Conservation (phyloP, 805 yeast genomes). For the Ogataea thermomethanolica region DNA sequence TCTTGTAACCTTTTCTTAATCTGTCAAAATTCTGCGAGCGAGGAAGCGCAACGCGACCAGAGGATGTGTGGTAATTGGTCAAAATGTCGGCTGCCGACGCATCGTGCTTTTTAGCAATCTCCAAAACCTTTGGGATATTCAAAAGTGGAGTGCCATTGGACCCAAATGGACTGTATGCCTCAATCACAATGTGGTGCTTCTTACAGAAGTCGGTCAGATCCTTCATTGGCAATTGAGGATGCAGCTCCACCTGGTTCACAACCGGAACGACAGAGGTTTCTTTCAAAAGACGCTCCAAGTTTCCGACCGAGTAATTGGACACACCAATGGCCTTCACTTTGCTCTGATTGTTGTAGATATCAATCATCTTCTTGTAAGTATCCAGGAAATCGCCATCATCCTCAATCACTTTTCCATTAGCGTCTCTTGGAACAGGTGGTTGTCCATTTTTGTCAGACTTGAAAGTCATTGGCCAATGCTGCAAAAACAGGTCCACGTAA, state of each 20-base stretch:
- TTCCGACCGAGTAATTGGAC: slow-evolving; percentile 45
- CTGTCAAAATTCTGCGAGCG: slow-evolving; percentile 70
- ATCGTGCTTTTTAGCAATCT: slow-evolving; percentile 54
- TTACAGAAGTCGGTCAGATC: slow-evolving; percentile 40
- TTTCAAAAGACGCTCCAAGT: slow-evolving; percentile 38
- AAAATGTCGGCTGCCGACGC: slow-evolving; percentile 54
- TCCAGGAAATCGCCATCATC: slow-evolving; percentile 82
- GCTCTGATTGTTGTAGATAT: slow-evolving; percentile 56
- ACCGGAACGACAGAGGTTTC: slow-evolving; percentile 50
- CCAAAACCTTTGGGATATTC: slow-evolving; percentile 44
- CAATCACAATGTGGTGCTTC: slow-evolving; percentile 38
- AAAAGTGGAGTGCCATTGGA: slow-evolving; percentile 62
- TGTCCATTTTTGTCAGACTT: slow-evolving; percentile 39
- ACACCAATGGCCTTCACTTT: slow-evolving; percentile 55
- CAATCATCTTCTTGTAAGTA: slow-evolving; percentile 68
- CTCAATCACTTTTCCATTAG: slow-evolving; percentile 45
- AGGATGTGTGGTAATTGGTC: slow-evolving; percentile 58
- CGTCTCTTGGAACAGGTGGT: slow-evolving; percentile 37
- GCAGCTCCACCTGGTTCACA: slow-evolving; percentile 52
- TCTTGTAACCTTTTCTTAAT: slow-evolving; percentile 39
- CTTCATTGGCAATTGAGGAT: slow-evolving; percentile 41
- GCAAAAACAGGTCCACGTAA: slow-evolving; percentile 44
- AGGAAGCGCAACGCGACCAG: slow-evolving; percentile 62
- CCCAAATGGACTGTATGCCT: slow-evolving; percentile 65
- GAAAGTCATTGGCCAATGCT: slow-evolving; percentile 49